Base-by-base conservation (phyloP, 495 filamentous ascomycete species). In the Hypoxylon rickii region DNA sequence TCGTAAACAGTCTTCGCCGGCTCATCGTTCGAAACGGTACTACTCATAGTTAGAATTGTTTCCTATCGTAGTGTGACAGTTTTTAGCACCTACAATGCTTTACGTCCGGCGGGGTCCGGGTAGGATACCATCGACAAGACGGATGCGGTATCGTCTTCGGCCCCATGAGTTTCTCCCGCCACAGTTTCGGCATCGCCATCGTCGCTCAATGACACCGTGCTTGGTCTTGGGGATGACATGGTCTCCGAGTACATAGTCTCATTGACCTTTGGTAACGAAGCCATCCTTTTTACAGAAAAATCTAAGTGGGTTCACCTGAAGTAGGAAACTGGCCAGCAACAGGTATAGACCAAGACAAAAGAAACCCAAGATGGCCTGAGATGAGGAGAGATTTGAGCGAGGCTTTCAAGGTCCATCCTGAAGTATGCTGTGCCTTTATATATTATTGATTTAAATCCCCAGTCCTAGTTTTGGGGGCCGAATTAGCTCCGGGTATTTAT, bases 1-100 rank as follows among this genome's bases (percentile, higher is more conserved):
- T 61, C 58, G 17, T 61, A 61, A 2, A 43, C 51, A 12, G 45
- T 24, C 51, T 61, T 56, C 13, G 39, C 13, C n/a, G 50, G 34
- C 19, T 56, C 45, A 21, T 51, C 15, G 8, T 41, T 26, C 13
- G 32, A 11, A 34, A 46, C 22, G 42, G 46, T 51, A 24, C 58
- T 56, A 32, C 10, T 47, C 15, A 15, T 10, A 31, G 16, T 61
- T 24, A 56, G 44, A 40, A 8, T 18, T n/a, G 7, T 13, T 22
- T 40, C 22, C 17, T 7, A 36, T 1, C 21, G 11, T 7, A 5
- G 38, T 29, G 22, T 15, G 4, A 29, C 11, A 18, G 8, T 7
- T 37, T 29, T 44, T 19, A 13, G 36, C 44, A n/a, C 57, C 39
- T 44, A 54, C 57, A 60, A 31, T 21, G 22, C 33, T 36, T 44